Conservation (phyloP, 768 basidiomycete genomes). For the Tephrocybe sp. region DNA sequence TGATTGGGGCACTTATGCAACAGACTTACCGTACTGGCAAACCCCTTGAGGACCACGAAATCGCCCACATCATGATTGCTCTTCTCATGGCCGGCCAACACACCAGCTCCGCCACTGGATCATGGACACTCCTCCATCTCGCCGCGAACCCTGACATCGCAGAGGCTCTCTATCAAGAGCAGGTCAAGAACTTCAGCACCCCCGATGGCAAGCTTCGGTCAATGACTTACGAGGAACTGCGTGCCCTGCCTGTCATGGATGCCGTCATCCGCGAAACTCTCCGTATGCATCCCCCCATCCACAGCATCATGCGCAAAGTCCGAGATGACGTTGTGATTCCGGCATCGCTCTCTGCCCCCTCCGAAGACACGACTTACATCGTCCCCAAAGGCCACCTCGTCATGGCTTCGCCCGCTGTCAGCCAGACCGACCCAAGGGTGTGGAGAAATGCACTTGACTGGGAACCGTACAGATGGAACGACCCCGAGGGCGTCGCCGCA, state of each 20-base stretch:
- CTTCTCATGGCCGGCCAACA: constrained; percentile 99
- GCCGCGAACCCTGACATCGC: constrained; percentile 73
- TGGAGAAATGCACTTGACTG: constrained; percentile 77
- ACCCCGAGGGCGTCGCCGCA: constrained; percentile 79
- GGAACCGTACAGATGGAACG: constrained; percentile 85
- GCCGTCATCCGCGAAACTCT: constrained; percentile 92
- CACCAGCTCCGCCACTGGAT: constrained; percentile 89
- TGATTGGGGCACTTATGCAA: constrained; percentile 85
- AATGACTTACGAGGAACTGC: constrained; percentile 85
- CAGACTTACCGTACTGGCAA: constrained; percentile 85
- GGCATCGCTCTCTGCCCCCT: constrained; percentile 73
- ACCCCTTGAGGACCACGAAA: constrained; percentile 80
- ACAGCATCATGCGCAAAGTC: constrained; percentile 93
- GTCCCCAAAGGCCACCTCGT: constrained; percentile 90
- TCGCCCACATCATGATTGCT: constrained; percentile 98
- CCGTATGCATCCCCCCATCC: constrained; percentile 92
- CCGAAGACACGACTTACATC: constrained; percentile 72
- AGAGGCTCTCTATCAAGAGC: constrained; percentile 89
- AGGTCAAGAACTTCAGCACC: constrained; percentile 76
- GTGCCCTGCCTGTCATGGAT: constrained; percentile 80
- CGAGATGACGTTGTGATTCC: constrained; percentile 85
- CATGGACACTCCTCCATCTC: constrained; percentile 89
- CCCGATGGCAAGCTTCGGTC: constrained; percentile 79
- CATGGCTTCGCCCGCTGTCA: constrained; percentile 84
- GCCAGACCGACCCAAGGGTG: constrained; percentile 80